Conservation (phyloP, 805 yeast species). For the Saitoella complicata region DNA sequence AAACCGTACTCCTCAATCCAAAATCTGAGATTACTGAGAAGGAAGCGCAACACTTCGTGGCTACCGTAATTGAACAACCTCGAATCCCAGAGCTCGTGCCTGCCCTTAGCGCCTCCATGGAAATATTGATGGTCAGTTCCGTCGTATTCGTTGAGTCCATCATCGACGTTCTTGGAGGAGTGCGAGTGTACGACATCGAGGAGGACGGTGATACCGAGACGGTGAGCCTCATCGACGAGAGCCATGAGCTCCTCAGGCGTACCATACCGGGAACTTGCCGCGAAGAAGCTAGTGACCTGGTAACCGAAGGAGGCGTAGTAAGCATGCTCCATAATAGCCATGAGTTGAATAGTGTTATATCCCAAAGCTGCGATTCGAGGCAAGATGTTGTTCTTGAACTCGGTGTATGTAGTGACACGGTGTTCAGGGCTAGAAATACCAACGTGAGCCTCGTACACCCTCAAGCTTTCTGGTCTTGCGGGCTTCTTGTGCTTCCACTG, state of each 20-base stretch:
- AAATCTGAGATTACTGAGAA: slow-evolving; percentile 69
- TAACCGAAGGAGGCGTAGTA: slow-evolving; percentile 97
- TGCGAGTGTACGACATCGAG: slow-evolving; percentile 93
- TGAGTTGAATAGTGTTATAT: slow-evolving; percentile 81
- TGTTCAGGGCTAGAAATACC: slow-evolving; percentile 92
- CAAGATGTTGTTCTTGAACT: slow-evolving; percentile 61
- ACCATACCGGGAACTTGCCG: slow-evolving; percentile 78
- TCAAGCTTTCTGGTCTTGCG: slow-evolving; percentile 31
- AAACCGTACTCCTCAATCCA: slow-evolving; percentile 70
- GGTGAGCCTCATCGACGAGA: slow-evolving; percentile 81
- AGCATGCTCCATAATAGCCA: slow-evolving; percentile 99
- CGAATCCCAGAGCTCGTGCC: slow-evolving; percentile 92
- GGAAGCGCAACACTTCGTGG: slow-evolving; percentile 77
- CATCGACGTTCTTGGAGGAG: slow-evolving; percentile 85
- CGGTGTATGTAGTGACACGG: slow-evolving; percentile 65
- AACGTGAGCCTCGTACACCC: slow-evolving; percentile 82
- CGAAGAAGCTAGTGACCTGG: slow-evolving; percentile 85
- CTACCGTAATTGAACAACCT: slow-evolving; percentile 80
- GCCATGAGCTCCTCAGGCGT: slow-evolving; percentile 90
- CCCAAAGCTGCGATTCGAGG: slow-evolving; percentile 80
- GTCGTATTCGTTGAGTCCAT: slow-evolving; percentile 83
- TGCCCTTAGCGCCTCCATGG: slow-evolving; percentile 82
- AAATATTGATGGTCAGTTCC: slow-evolving; percentile 92
- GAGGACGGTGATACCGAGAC: slow-evolving; percentile 68
- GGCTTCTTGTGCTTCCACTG: slow-evolving; percentile 54